Base-by-base conservation (phyloP, 768 basidiomycete genomes). In the Suillus weaverae region DNA sequence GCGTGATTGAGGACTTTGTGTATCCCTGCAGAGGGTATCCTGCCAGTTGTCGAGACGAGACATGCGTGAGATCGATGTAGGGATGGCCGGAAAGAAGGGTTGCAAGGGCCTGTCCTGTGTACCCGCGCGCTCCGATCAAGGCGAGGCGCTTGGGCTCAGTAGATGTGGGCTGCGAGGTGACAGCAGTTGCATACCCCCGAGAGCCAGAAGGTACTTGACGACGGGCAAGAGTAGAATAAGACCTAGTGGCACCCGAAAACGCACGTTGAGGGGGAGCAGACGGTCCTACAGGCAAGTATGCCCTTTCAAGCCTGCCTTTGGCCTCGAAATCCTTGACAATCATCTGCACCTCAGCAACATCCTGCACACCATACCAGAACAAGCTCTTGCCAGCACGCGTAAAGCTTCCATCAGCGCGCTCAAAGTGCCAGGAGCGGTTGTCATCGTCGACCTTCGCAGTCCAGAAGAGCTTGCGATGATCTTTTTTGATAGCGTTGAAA, bases 391-490 rank as follows among this genome's bases (percentile, higher is more conserved):
- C 96, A 20, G 93, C 93, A 44, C 97, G 85, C 20, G 95, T 97
- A 81, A 99, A 99, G 77, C 92, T 94, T 1, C 97, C 97, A 70
- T 99, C 96, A 0, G 97, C 95, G 62, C 95, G 89, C 81, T 99
- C 97, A 71, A 98, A 99, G 80, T 99, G 97, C 97, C 97, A 99
- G 4, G 90, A 86, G 46, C 96, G 88, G 78, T 97, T 96, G 80
- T 99, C 97, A 75, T 99, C 97, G 68, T 98, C 95, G 5, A 89
- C 89, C 69, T 90, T 91, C 0, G 94, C 90, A n/a, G 96, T 98
- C 97, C 97, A 99, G 84, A 99, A 97, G 46, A 99, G 85, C 64
- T 87, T 86, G 67, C 89, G 86, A 78, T 98, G 91, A 74, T 99
- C 95, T 81, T 95, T 96, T 79, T 89, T 91, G 83, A 99, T 88